Conservation (phyloP, 495 filamentous ascomycete species). For the Xylona heveae region DNA sequence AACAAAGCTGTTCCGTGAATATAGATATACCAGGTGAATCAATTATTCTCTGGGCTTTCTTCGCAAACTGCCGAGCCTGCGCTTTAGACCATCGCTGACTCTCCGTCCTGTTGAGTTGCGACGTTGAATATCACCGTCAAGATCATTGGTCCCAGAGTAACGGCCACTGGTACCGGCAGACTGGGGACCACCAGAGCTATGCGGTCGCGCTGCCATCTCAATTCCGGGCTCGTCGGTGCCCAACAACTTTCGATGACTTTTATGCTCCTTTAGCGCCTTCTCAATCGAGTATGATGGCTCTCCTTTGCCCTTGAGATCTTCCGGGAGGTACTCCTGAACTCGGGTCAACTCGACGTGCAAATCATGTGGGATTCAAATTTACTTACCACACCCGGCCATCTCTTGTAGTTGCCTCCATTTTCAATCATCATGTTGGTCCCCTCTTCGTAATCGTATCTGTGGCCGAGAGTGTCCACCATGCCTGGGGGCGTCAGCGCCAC, state of each 20-base stretch:
- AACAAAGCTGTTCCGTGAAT: not conserved
- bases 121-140: conserved; percentile 9
- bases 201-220: conserved; percentile 6
- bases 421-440: conserved; percentile 71
- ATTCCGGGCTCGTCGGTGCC: conserved; percentile 1
- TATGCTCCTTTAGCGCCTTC: conserved; percentile 33
- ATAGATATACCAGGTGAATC: no score
- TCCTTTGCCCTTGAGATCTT: conserved; percentile 62
- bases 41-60: conserved; percentile 8
- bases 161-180: conserved; percentile 1
- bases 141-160: not conserved
- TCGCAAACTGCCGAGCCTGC: conserved; percentile 23
- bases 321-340: conserved; percentile 39
- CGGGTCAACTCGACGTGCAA: not conserved
- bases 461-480: conserved; percentile 37
- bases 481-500: conserved; percentile 60
- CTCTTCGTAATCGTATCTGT: conserved; percentile 60
- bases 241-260: conserved; percentile 8
- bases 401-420: conserved; percentile 37
- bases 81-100: conserved; percentile 21
- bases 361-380: not conserved
- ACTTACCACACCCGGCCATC: conserved; percentile 47
- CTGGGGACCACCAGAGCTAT: no score
- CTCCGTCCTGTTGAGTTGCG: conserved; percentile 19
- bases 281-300: conserved; percentile 55